Evolutionary conservation across 129 eudicot species (phyloP).

Genomic region (Ambrosia trifida): DNA sequence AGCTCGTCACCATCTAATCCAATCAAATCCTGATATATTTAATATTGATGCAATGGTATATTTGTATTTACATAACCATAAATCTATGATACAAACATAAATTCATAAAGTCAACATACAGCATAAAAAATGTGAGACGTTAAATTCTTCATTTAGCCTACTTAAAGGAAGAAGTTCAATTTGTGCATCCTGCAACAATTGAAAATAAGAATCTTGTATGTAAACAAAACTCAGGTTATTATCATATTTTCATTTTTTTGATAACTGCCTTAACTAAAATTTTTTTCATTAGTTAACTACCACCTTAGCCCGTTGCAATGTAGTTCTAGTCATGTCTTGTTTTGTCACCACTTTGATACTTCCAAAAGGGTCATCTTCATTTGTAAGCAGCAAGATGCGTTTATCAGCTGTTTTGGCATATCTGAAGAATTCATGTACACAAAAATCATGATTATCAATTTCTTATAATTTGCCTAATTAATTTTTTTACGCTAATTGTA

Average conservation of each 20-base stretch:
- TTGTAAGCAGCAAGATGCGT: constrained; percentile 79
- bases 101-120: constrained; percentile 48
- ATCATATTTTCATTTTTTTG: background rate
- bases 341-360: constrained; percentile 80
- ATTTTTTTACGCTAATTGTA: too few relatives aligned
- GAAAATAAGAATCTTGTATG: background rate
- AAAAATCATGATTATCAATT: too few relatives aligned
- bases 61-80: background rate
- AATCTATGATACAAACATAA: constrained; percentile 1
- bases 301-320: constrained; percentile 93
- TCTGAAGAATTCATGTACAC: constrained; percentile 50
- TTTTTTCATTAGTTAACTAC: background rate
- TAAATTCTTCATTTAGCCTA: constrained; percentile 67
- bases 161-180: constrained; percentile 93
- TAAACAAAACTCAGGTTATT: constrained; percentile 12
- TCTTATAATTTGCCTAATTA: too few relatives aligned
- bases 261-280: background rate
- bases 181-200: constrained; percentile 84
- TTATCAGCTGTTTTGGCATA: constrained; percentile 91
- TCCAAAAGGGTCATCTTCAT: constrained; percentile 98
- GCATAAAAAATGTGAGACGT: constrained; percentile 83
- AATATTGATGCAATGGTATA: constrained; percentile 18
- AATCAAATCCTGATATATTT: constrained; percentile 67
- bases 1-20: constrained; percentile 86
- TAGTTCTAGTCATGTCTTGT: constrained; percentile 88